These are phyloP conservation scores for Candida boleticola DNA, from an alignment of 805 yeast species.

Conservation along the genomic window DNA sequence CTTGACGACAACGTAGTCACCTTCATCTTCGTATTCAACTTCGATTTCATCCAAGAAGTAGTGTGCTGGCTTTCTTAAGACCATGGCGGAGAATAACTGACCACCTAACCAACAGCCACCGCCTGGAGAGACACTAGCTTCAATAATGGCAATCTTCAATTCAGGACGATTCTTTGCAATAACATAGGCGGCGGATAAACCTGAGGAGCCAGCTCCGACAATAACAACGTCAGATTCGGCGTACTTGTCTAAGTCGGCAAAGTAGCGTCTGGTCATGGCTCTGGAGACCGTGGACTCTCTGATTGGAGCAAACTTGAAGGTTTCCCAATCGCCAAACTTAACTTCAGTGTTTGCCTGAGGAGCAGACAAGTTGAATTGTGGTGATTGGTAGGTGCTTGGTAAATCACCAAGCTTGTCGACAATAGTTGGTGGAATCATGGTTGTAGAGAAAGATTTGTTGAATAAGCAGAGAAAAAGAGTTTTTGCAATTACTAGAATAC, in stretches of 20 bases:
- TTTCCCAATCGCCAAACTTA: constrained; percentile 59
- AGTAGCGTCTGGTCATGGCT: constrained; percentile 76
- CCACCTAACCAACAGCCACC: constrained; percentile 84
- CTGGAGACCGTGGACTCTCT: constrained; percentile 77
- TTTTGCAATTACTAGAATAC: background rate
- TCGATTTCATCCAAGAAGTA: constrained; percentile 61
- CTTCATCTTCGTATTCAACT: constrained; percentile 72
- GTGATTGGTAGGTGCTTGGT: constrained; percentile 13
- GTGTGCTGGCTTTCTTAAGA: constrained; percentile 78
- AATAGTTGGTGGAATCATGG: constrained; percentile 36
- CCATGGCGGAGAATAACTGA: constrained; percentile 74
- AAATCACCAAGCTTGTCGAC: constrained; percentile 8
- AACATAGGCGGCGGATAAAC: constrained; percentile 72
- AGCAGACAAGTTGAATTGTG: constrained; percentile 16
- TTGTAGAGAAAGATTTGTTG: background rate
- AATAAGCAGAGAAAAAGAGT: background rate
- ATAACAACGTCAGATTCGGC: constrained; percentile 74
- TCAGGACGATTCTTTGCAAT: constrained; percentile 75
- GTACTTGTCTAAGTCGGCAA: constrained; percentile 67
- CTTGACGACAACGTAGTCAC: constrained; percentile 75
- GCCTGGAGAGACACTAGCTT: constrained; percentile 74
- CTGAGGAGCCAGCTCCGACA: constrained; percentile 78
- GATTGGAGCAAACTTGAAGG: constrained; percentile 67
- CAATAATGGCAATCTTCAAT: constrained; percentile 68
- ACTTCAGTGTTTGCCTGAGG: constrained; percentile 22